Evolutionary conservation across 306 rosid species (phyloP).

Genomic region (Sophora flavescens): DNA sequence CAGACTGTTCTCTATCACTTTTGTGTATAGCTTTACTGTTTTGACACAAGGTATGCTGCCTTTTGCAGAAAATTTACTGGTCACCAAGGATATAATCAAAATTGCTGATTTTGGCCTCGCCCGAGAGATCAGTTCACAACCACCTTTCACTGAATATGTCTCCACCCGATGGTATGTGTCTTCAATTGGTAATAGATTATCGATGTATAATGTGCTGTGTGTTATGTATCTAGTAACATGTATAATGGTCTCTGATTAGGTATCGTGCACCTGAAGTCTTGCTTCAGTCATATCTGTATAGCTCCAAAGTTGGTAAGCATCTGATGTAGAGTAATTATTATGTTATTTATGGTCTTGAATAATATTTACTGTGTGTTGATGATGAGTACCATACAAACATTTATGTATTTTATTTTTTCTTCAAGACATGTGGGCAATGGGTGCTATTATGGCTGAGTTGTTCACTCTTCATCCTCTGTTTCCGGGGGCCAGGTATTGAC

Average conservation of each 20-base stretch:
- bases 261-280: conserved; percentile 99
- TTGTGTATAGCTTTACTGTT: conserved; percentile 12
- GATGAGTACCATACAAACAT: conserved; percentile 23
- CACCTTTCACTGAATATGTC: conserved; percentile 95
- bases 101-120: conserved; percentile 98
- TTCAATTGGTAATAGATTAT: conserved; percentile 19
- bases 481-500: conserved; percentile 82
- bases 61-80: conserved; percentile 85
- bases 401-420: conserved; percentile 16
- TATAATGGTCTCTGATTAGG: conserved; percentile 56
- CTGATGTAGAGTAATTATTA: conserved; percentile 14
- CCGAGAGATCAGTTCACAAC: conserved; percentile 84
- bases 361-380: not conserved
- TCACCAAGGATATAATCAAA: conserved; percentile 80
- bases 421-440: conserved; percentile 99
- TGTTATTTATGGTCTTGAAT: conserved; percentile 20
- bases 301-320: conserved; percentile 91
- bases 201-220: conserved; percentile 4
- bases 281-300: conserved; percentile 87
- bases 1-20: conserved; percentile 22
- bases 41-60: conserved; percentile 4
- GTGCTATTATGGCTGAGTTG: conserved; percentile 98
- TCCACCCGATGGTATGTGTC: conserved; percentile 89
- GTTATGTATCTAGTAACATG: not conserved
- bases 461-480: conserved; percentile 91